Evolutionary conservation across 208 protist genomes (phyloP), one percentile per base, ranked within the genome.

Genomic region (Trypanosoma brucei): DNA sequence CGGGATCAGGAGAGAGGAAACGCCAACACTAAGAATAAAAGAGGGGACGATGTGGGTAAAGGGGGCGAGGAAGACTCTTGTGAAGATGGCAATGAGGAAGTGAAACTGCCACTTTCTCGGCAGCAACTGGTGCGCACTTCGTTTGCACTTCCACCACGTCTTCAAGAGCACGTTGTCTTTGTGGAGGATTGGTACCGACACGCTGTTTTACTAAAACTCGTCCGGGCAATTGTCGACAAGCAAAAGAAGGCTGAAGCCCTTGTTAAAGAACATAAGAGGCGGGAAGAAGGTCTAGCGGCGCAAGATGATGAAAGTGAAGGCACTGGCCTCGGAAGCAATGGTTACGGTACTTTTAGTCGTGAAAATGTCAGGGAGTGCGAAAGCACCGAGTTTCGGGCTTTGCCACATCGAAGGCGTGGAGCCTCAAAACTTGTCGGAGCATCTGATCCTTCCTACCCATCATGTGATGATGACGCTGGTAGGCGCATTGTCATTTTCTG

Each of bases 131-230:
- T 86, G 51, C 70, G 76, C 46, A 89, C 81, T 14, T 65, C 77
- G 35, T 95, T 96, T 55, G 80, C 86, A n/a, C 76, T 96, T 11
- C 90, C 90, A 3, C 86, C 86, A 3, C 76, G 62, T 13, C 76
- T 96, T 59, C 86, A 91, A 57, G 86, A 93, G 61, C 86, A 95
- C 64, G 62, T 95, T 8, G 48, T 95, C 33, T 91, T 93, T 53
- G 86, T 92, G 33, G 80, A 88, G 63, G 83, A 93, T 59, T 59
- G 57, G 36, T 92, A 93, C 66, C 82, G 86, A 9, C 86, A 88
- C 36, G 90, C 90, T 31, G 84, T 88, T 50, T 59, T 95, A 63
- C 76, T 95, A 55, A 95, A 95, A 68, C 74, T 95, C 3, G 70
- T 95, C 34, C 70, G 73, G 38, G 46, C 65, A 13, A 65, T 95